Base-by-base conservation (phyloP, 2,329 filamentous ascomycete species). In the Xylaria sp. region DNA sequence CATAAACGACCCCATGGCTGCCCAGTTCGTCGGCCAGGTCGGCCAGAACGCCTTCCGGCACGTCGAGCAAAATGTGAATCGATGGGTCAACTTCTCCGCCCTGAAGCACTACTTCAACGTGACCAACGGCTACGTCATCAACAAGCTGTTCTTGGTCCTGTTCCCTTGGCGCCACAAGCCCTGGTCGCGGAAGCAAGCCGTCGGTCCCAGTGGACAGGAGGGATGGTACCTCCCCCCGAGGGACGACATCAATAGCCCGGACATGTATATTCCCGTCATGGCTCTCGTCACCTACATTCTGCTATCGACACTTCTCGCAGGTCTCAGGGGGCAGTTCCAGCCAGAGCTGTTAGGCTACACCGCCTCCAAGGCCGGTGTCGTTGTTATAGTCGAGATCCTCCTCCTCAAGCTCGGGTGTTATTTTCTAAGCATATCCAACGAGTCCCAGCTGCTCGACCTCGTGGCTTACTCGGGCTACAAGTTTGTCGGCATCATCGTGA, bases 71-170 rank as follows among this genome's bases (percentile, higher is more conserved):
- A 98, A 97, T 75, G 95, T 97, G 71, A 86, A 86, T 71, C 85
- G 86, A 79, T 97, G 95, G 81, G 90, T 99, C 81, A 97, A 94
- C 76, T 92, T 98, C 73, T 91, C 92, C 15, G 93, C 93, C 20
- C 86, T 99, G 50, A 99, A 99, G 81, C 96, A 97, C 82, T 99
- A 98, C 86, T 99, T 99, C 84, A 97, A 98, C 82, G 96, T 99
- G 71, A 96, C 94, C 72, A 99, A 99, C 85, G 92, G 89, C 66
- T 99, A 99, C 81, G 96, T 99, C 77, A 85, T 96, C 77, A 93
- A 91, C 82, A 99, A 99, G 82, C 86, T 99, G 66, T 89, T 91
- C 77, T 88, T 99, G 66, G 95, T 99, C 66, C 89, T 99, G 68
- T 97, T 98, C 80, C 96, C 96, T 61, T 99, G 96, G 95, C 88